Base-by-base conservation (phyloP, 257 asterid species). In the Solanum bukasovii region DNA sequence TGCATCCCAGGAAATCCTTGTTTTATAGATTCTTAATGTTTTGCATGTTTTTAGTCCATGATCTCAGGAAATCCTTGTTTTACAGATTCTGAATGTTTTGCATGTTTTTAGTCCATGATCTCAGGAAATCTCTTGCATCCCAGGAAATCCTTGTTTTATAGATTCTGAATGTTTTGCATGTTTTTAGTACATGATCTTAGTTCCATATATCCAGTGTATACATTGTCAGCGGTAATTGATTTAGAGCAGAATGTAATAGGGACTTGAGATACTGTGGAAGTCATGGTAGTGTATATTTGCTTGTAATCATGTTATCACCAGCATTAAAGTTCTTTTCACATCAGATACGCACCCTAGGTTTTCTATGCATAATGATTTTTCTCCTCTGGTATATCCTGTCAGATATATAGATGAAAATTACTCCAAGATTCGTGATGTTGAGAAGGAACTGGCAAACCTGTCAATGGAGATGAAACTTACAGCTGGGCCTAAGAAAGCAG, bases 401-500 rank as follows among this genome's bases (percentile, higher is more conserved):
- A 97, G 99, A 94, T 97, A 96, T 92, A 97, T 97, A 86, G 98
- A 92, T 33, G 99, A 96, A 89, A 97, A 96, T 88, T 96, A 96
- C 90, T 88, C 98, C 86, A 95, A 94, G 94, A 96, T 96, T 91
- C 98, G 98, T 83, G 99, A 97, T 93, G 99, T 97, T 87, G 99
- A 97, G 88, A 93, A 98, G 44, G 99, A 97, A 94, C 89, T 96
- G 84, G 88, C 93, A 23, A 94, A 93, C 88, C 98, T 96, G 88
- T 83, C 92, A 18, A 94, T 97, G 98, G 98, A 95, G 93, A 93
- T 96, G 98, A 97, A 96, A 93, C 99, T 97, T 84, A 95, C 99
- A 42, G 93, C 99, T 75, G 99, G 98, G 73, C 99, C 99, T 81
- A 96, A 96, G 93, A 97, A 96, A 93, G 99, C 98, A 88, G 95